A percentile compares a stretch with the other conserved stretches of the same genome.
These are phyloP conservation scores for Cyclotella sp. DNA, from an alignment of 108 stramenopile genomes.

Conservation along the genomic window DNA sequence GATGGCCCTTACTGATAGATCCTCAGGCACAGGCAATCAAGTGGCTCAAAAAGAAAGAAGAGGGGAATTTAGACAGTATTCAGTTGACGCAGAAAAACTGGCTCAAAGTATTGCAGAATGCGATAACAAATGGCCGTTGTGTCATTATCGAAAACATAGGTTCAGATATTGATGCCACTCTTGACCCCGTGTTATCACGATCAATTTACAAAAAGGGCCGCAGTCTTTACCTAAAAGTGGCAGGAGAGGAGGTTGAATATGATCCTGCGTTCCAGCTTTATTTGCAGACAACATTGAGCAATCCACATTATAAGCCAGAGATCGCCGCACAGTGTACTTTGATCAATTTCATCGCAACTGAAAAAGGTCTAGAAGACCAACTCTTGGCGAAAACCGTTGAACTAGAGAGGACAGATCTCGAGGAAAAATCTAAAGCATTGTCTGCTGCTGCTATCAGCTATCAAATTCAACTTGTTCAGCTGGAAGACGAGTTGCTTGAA, in stretches of 20 bases:
- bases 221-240: slow-evolving; percentile 77
- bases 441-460: slow-evolving; percentile 78
- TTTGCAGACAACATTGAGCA: slow-evolving; percentile 90
- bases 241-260: slow-evolving; percentile 92
- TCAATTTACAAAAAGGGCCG: slow-evolving; percentile 89
- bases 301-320: slow-evolving; percentile 96
- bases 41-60: slow-evolving; percentile 85
- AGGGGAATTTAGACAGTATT: slow-evolving; percentile 59
- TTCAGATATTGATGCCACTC: slow-evolving; percentile 88
- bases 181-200: slow-evolving; percentile 88
- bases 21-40: slow-evolving; percentile 91
- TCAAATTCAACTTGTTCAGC: slow-evolving; percentile 84
- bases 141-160: slow-evolving; percentile 93
- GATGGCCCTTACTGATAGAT: slow-evolving; percentile 88
- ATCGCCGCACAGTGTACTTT: slow-evolving; percentile 92
- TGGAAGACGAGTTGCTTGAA: slow-evolving; percentile 92
- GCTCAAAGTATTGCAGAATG: slow-evolving; percentile 69
- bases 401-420: slow-evolving; percentile 86
- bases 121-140: slow-evolving; percentile 81
- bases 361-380: slow-evolving; percentile 90
- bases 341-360: slow-evolving; percentile 95
- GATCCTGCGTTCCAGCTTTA: slow-evolving; percentile 87
- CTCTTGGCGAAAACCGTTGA: slow-evolving; percentile 90
- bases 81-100: slow-evolving; percentile 90
- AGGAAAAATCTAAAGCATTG: slow-evolving; percentile 80